Base-by-base conservation (phyloP, 1,139 yeast species). In the Yamadazyma atlantica region DNA sequence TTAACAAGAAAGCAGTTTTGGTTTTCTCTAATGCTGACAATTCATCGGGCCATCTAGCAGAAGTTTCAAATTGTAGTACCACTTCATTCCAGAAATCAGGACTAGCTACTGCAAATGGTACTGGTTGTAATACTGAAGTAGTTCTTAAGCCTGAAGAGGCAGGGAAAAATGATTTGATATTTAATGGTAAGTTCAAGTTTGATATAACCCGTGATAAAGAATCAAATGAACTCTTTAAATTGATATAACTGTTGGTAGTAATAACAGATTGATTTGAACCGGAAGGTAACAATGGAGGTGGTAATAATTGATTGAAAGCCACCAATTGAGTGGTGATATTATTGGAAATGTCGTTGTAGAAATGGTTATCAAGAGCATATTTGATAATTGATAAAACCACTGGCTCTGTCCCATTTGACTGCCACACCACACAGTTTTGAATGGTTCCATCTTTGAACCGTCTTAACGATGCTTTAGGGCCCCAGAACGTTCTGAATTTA, bases 31-130 rank as follows among this genome's bases (percentile, higher is more conserved):
- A 66, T 1, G 97, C 90, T 26, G 73, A 66, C 4, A 88, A 58
- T 58, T 92, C 96, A 60, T 87, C 96, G 1, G 99, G 98, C 99
- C 98, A 94, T 58, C 82, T 80, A n/a, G 80, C 73, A 1, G 96
- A 85, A 3, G 86, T 70, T 64, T 94, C 98, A 60, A 94, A 88
- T 60, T 89, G 96, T 33, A 94, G 60, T 10, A 90, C 73, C 18
- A 83, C 81, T 36, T 85, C 89, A 48, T 85, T 87, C 70, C 87
- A 79, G 50, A 85, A 85, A 55, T 87, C 90, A 4, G 90, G 90
- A 50, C 78, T 83, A 2, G 87, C 75, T 3, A 66, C 62, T 12
- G 94, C 92, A 66, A 77, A 87, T 29, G 96, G 95, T 28, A 82
- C 87, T 0, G 97, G 97, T 48, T 80, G 82, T 43, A 82, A 70